Evolutionary conservation across 352 stramenopile species (phyloP).

Genomic region (Nothophytophthora sp.): DNA sequence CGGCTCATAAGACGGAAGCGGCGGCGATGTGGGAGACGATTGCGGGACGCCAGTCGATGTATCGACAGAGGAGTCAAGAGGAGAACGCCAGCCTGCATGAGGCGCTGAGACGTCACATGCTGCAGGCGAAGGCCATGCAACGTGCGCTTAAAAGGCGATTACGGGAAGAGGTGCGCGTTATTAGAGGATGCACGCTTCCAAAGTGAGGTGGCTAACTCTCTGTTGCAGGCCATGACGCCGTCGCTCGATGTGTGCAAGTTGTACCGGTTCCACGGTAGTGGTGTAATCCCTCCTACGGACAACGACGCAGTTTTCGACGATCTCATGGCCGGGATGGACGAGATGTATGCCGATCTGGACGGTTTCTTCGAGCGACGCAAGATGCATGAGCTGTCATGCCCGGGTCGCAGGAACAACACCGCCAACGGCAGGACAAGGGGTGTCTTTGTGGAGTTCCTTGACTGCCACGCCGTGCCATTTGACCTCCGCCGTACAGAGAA

Average conservation of each 20-base stretch:
- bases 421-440: neutral
- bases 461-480: constrained; percentile 1
- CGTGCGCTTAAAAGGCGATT: neutral
- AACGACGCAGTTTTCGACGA: neutral
- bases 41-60: neutral
- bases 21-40: neutral
- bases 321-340: neutral
- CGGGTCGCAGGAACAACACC: neutral
- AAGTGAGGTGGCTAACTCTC: too few species aligned
- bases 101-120: neutral
- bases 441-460: neutral
- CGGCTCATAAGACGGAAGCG: neutral
- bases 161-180: neutral
- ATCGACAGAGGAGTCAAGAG: neutral
- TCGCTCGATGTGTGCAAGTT: neutral
- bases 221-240: neutral
- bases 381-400: neutral
- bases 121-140: neutral
- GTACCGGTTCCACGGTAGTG: neutral
- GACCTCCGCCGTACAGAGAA: neutral
- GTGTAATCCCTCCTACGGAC: neutral
- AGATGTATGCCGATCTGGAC: neutral
- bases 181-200: too few species aligned
- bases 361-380: neutral
- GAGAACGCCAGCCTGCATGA: neutral